Base-by-base conservation (phyloP, 306 rosid species). In the Ochetophila trinervis region DNA sequence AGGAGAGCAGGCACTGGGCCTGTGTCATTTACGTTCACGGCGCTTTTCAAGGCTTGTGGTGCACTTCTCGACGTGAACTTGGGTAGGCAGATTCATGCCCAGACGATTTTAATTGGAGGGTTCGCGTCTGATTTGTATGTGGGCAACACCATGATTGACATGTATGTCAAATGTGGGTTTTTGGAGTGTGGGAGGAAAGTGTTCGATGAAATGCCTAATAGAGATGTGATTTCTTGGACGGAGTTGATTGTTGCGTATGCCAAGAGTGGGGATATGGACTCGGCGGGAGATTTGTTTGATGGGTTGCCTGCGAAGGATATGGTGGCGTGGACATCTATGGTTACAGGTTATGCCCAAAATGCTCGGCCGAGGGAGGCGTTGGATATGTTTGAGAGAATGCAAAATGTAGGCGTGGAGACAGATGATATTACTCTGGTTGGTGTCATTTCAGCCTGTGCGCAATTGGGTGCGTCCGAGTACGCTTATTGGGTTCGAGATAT, bases 241-340 rank as follows among this genome's bases (percentile, higher is more conserved):
- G 80, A 72, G 78, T 59, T 91, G 74, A 88, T 88, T 63, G 91
- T 82, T 47, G 88, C 90, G 0, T 87, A 87, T 59, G 81, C 88
- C 0, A 91, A 56, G 73, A 47, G 24, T 35, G 95, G 88, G 5
- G 83, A 87, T 32, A 85, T 88, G 88, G 75, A 55, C 5, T 84
- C 85, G 0, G 97, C 97, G 0, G 15, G 45, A 53, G 87, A 78
- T 15, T 34, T 91, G 77, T 91, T 91, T 78, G 80, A 79, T 17
- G 86, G 54, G 13, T 56, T 85, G 73, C 85, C 79, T 0, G 57
- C 35, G 63, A 91, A 87, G 67, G 96, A 91, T 80, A 84, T 78
- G 82, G 95, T 91, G 79, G 85, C 80, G 15, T 91, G 98, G 98
- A 91, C 96, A 15, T 79, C 95, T 0, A 83, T 91, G 90, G 80